Percentiles rank a stretch among this genome's conserved stretches.
Conservation (phyloP, 73 alveolate species). For the Blepharisma japonicum region DNA sequence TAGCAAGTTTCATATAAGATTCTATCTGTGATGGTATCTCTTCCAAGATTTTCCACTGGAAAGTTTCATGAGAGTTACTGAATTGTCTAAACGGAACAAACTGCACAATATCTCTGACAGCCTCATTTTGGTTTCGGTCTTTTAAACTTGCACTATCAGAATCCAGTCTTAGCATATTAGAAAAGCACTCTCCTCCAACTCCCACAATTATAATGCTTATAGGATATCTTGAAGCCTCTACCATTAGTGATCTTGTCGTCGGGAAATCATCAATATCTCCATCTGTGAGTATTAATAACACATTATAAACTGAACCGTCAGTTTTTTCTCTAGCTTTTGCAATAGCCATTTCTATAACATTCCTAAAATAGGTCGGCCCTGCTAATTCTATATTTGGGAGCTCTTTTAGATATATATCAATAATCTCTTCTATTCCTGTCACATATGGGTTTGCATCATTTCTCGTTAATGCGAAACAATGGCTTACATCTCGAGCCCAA, state of each 20-base stretch:
- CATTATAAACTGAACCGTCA: constrained; percentile 45
- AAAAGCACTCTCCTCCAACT: constrained; percentile 84
- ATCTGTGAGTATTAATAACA: constrained; percentile 83
- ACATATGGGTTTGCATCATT: constrained; percentile 57
- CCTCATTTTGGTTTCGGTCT: constrained; percentile 60
- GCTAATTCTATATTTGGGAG: constrained; percentile 40
- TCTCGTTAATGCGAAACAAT: constrained; percentile 60
- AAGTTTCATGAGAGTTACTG: constrained; percentile 47
- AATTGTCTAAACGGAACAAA: constrained; percentile 76
- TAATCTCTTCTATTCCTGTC: constrained; percentile 41
- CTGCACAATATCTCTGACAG: constrained; percentile 81
- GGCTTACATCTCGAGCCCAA: constrained; percentile 25
- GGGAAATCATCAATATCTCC: constrained; percentile 86
- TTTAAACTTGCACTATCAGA: constrained; percentile 77
- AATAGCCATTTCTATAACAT: constrained; percentile 43
- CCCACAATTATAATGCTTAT: constrained; percentile 91
- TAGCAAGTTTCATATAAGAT: not conserved
- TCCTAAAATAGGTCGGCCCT: constrained; percentile 70
- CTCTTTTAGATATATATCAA: constrained; percentile 46
- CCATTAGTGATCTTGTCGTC: constrained; percentile 56
- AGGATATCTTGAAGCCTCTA: constrained; percentile 66
- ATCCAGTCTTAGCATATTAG: constrained; percentile 78
- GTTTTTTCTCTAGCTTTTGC: not conserved
- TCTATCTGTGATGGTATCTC: constrained; percentile 76
- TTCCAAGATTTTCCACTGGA: constrained; percentile 70